Conservation (phyloP, 2,329 filamentous ascomycete species). For the Scytalidium lignicola region DNA sequence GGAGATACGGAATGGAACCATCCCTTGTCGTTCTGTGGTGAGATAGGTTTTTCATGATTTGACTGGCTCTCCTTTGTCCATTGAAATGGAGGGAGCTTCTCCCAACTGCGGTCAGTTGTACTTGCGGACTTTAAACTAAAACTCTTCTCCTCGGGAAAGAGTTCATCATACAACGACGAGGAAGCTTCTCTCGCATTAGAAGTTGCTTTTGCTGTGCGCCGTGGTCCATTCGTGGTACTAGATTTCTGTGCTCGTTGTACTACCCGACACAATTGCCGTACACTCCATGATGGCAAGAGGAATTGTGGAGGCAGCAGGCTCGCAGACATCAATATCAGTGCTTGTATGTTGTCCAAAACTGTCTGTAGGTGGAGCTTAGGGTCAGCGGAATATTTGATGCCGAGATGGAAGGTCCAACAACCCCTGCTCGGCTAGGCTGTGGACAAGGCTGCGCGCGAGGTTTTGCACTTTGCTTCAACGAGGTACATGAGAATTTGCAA, state of each 20-base stretch:
- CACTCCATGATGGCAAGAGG: conserved; percentile 35
- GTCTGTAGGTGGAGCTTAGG: neutral
- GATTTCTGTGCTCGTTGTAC: conserved; percentile 10
- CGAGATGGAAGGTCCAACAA: neutral
- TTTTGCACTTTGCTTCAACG: neutral
- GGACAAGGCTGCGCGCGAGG: neutral
- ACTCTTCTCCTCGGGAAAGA: conserved; percentile 48
- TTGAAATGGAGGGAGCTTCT: conserved; percentile 24
- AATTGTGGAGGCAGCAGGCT: conserved; percentile 36
- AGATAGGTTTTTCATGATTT: neutral
- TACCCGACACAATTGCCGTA: conserved; percentile 23
- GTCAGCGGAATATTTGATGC: neutral
- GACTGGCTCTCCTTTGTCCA: conserved; percentile 8
- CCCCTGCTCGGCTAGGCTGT: neutral
- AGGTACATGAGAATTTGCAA: neutral
- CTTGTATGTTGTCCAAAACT: neutral
- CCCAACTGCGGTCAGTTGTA: conserved; percentile 1
- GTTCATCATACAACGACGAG: conserved; percentile 38
- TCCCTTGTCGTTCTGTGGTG: neutral
- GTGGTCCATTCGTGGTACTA: conserved; percentile 1
- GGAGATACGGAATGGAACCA: neutral
- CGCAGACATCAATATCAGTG: conserved; percentile 36
- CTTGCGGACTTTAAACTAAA: neutral
- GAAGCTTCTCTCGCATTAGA: conserved; percentile 4
- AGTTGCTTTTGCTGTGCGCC: conserved; percentile 9